phyloP scores from a whole-genome alignment of 83 land plant species.

The Picea abies region DNA sequence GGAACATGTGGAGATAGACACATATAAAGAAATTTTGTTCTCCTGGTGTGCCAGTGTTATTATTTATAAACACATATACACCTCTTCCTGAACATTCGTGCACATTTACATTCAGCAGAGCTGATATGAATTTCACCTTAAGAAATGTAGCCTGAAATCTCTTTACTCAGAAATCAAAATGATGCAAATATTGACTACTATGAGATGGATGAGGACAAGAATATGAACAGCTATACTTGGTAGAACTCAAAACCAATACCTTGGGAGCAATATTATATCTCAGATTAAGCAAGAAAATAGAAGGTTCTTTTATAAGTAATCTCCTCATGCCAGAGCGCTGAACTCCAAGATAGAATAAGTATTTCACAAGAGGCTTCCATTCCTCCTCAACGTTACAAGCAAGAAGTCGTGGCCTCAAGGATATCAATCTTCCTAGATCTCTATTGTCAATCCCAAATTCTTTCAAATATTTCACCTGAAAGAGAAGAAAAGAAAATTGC shows the following conservation, averaged over 20 bases:
- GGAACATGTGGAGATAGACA: background rate
- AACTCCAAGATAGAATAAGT: constrained; percentile 75
- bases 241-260: constrained; percentile 42
- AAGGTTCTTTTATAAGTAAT: constrained; percentile 79
- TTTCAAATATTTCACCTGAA: constrained; percentile 71
- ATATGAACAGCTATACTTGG: background rate
- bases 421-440: constrained; percentile 70
- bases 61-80: background rate
- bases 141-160: background rate
- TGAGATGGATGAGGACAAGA: no score
- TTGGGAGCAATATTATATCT: constrained; percentile 79
- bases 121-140: background rate
- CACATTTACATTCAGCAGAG: background rate
- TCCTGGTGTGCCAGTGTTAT: background rate
- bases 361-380: constrained; percentile 91
- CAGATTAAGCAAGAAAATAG: constrained; percentile 80
- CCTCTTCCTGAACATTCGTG: background rate
- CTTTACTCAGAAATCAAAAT: background rate
- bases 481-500: constrained; percentile 15
- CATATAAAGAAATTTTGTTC: background rate
- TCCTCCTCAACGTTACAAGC: constrained; percentile 79
- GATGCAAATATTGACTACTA: no score
- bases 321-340: constrained; percentile 74
- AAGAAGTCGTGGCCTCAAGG: constrained; percentile 79
- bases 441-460: constrained; percentile 61